Evolutionary conservation across 495 filamentous ascomycete species (phyloP).

Genomic region (Annulohypoxylon bovei): DNA sequence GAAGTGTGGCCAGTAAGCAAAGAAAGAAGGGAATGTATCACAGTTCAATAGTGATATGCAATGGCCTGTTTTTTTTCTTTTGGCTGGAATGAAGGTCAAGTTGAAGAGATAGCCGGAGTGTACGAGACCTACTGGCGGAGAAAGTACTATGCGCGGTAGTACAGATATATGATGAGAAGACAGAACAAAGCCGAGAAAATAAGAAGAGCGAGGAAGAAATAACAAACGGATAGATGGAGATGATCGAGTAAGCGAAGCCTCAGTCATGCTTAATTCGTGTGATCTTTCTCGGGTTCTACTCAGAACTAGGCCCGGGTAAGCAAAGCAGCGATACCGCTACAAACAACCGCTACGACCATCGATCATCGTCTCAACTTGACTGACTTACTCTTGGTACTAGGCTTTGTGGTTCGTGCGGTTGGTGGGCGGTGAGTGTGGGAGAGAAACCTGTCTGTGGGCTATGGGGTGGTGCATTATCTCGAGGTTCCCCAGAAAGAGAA

Average conservation of each 20-base stretch:
- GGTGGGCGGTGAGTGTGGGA: conserved; percentile 29
- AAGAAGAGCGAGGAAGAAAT: conserved; percentile 8
- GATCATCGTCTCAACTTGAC: background rate
- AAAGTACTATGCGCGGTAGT: conserved; percentile 21
- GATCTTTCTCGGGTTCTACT: conserved; percentile 25
- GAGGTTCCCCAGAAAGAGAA: conserved; percentile 11
- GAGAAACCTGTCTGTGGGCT: background rate
- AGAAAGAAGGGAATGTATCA: background rate
- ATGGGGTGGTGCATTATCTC: conserved; percentile 27
- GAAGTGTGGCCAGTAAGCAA: conserved; percentile 1
- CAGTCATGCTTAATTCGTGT: conserved; percentile 21
- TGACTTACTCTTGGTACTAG: conserved; percentile 10
- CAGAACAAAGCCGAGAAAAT: conserved; percentile 16
- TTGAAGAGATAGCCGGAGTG: conserved; percentile 20
- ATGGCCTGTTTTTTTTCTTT: no score
- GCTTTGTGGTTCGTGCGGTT: conserved; percentile 6
- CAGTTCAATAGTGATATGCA: conserved; percentile 12
- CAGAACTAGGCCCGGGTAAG: conserved; percentile 26
- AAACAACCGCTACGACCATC: background rate
- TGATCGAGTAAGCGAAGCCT: conserved; percentile 37
- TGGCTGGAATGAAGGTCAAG: conserved; percentile 18
- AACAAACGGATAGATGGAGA: conserved; percentile 26
- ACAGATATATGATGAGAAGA: conserved; percentile 31
- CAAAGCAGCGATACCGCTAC: conserved; percentile 41
- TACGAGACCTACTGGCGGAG: conserved; percentile 19